Evolutionary conservation across 139 green algal species (phyloP).

Genomic region (Ettlia oleoabundans): DNA sequence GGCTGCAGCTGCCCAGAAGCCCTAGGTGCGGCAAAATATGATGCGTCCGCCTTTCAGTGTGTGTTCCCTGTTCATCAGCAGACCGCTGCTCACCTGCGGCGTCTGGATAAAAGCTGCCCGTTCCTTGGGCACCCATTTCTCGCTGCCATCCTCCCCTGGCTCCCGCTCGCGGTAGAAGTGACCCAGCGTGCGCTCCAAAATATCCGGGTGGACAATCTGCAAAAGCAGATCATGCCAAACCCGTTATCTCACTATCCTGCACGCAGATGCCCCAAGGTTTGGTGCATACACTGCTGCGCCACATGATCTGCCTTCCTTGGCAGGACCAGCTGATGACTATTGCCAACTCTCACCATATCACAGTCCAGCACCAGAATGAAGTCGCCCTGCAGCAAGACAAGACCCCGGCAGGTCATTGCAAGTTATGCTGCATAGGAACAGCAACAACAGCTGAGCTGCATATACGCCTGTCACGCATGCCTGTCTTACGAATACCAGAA

Average conservation of each 20-base stretch:
- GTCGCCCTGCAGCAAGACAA: slow-evolving; percentile 1
- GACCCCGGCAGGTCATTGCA: neutral
- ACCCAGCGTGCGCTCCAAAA: slow-evolving; percentile 25
- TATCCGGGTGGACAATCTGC: slow-evolving; percentile 25
- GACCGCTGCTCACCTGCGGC: neutral
- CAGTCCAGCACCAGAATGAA: slow-evolving; percentile 40
- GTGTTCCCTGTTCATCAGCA: too few species aligned
- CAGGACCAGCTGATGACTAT: too few species aligned
- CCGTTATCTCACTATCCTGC: neutral
- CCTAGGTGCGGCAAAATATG: neutral
- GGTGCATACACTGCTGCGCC: neutral
- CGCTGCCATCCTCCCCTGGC: neutral
- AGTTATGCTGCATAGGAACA: neutral
- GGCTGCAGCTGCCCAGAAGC: neutral
- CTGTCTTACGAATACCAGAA: neutral
- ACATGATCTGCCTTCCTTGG: neutral
- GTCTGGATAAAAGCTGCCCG: slow-evolving; percentile 42
- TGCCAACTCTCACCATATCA: slow-evolving; percentile 36
- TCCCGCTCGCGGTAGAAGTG: slow-evolving; percentile 33
- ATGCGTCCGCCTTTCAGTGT: too few species aligned
- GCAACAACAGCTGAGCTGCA: neutral
- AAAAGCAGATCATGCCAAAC: neutral
- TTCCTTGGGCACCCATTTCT: slow-evolving; percentile 23
- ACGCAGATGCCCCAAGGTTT: neutral
- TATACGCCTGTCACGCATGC: neutral